Conservation (phyloP, 1,139 yeast species). For the Protomyces inouyei region DNA sequence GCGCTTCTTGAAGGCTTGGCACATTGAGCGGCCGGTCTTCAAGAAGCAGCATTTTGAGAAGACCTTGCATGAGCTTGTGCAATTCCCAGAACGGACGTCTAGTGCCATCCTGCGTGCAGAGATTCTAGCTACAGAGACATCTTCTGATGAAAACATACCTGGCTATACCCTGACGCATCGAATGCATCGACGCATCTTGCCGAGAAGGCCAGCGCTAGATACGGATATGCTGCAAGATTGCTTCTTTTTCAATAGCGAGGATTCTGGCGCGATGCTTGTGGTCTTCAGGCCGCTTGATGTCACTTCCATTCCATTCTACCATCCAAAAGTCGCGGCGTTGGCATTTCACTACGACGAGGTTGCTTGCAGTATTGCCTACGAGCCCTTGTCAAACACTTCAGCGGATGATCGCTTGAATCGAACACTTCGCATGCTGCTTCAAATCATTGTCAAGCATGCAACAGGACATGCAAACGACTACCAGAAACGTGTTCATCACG, state of each 20-base stretch:
- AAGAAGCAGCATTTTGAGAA: neutral
- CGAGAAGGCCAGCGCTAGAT: conserved; percentile 8
- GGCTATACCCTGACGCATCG: neutral
- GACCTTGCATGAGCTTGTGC: conserved; percentile 58
- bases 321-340: conserved; percentile 81
- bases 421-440: conserved; percentile 72
- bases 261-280: neutral
- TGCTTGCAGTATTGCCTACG: conserved; percentile 8
- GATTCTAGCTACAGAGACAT: conserved; percentile 51
- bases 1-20: conserved; percentile 2
- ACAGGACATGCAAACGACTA: conserved; percentile 79
- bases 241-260: neutral
- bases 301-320: conserved; percentile 69
- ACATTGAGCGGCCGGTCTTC: neutral
- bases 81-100: conserved; percentile 80
- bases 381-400: conserved; percentile 21
- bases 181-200: conserved; percentile 2
- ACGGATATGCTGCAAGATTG: conserved; percentile 19
- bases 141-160: neutral
- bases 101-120: conserved; percentile 88
- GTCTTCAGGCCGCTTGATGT: conserved; percentile 27
- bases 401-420: conserved; percentile 55
- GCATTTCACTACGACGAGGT: conserved; percentile 44
- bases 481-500: conserved; percentile 83
- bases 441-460: conserved; percentile 79